Base-by-base conservation (phyloP, 257 asterid genomes). In the Ligustrum vulgare region DNA sequence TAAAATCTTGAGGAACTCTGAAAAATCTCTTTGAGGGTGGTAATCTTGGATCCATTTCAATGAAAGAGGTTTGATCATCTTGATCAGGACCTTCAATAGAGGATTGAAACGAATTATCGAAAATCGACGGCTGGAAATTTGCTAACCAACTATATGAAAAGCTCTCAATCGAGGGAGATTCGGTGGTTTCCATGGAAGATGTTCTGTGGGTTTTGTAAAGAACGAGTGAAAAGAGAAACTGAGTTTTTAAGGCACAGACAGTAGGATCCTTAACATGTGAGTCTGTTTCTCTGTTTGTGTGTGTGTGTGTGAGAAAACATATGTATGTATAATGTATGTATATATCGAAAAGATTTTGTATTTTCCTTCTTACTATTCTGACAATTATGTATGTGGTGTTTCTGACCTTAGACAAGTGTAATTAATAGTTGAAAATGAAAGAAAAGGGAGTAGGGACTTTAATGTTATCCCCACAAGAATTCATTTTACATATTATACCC, bases 41-140 rank as follows among this genome's bases (percentile, higher is more conserved):
- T 79, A 89, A 39, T 71, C 87, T 81, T 2, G 98, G 98, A 77
- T 93, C 98, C 98, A 93, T 93, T 67, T 93, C 98, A 41, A 93
- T 91, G 85, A 91, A 93, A 22, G 88, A 87, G 34, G 91, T 80
- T 69, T 82, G 87, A 35, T 91, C 91, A 34, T 86, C 93, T 20
- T 76, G 77, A 62, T 80, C 85, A 16, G 83, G 76, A 22, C 80
- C 68, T 13, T 79, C 87, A 37, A 75, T 39, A 13, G 86, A 74
- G 15, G 81, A 58, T 34, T 73, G 35, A 33, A 75, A 75, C 3
- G 82, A 78, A 10, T 82, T 79, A 31, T 83, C 81, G 4, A 10
- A 20, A 31, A 47, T 25, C 3, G 86, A 60, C 2, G 88, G 82
- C 41, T 83, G 81, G 37, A 82, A 65, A 58, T 88, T 78, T 0